Conservation (phyloP, 352 stramenopile genomes). For the Phytophthora agathidicida region DNA sequence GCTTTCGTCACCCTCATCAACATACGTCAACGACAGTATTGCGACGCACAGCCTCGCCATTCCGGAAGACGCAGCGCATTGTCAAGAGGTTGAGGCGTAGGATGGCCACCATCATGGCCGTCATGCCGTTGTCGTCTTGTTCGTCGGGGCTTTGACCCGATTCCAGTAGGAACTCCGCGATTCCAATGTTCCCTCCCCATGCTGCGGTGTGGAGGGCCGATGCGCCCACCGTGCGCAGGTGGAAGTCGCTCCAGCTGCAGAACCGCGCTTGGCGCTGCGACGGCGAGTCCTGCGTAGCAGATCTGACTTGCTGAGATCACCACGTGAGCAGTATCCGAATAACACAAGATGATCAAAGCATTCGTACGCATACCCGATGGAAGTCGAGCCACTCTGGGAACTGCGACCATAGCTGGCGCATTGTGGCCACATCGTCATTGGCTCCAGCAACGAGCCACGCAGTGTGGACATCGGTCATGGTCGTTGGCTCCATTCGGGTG, state of each 20-base stretch:
- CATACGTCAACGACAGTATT: slow-evolving; percentile 34
- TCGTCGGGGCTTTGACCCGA: slow-evolving; percentile 21
- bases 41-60: slow-evolving; percentile 10
- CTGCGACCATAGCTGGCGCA: slow-evolving; percentile 9
- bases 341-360: too few species aligned
- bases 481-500: background rate
- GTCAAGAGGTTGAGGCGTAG: slow-evolving; percentile 28
- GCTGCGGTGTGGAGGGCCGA: slow-evolving; percentile 34
- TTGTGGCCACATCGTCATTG: slow-evolving; percentile 10
- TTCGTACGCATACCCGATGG: slow-evolving; percentile 22
- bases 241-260: slow-evolving; percentile 30
- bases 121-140: slow-evolving; percentile 23
- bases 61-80: slow-evolving; percentile 31
- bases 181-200: slow-evolving; percentile 18
- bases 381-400: slow-evolving; percentile 32
- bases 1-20: background rate
- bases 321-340: background rate
- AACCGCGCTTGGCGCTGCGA: slow-evolving; percentile 4
- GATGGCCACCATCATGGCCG: slow-evolving; percentile 34
- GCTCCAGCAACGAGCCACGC: slow-evolving; percentile 27
- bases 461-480: slow-evolving; percentile 12
- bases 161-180: slow-evolving; percentile 32
- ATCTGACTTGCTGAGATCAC: slow-evolving; percentile 8
- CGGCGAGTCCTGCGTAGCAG: slow-evolving; percentile 12
- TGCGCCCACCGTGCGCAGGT: slow-evolving; percentile 24